These are phyloP conservation scores for Venturia pyrina DNA, from an alignment of 2,329 filamentous ascomycete species.

Conservation along the genomic window DNA sequence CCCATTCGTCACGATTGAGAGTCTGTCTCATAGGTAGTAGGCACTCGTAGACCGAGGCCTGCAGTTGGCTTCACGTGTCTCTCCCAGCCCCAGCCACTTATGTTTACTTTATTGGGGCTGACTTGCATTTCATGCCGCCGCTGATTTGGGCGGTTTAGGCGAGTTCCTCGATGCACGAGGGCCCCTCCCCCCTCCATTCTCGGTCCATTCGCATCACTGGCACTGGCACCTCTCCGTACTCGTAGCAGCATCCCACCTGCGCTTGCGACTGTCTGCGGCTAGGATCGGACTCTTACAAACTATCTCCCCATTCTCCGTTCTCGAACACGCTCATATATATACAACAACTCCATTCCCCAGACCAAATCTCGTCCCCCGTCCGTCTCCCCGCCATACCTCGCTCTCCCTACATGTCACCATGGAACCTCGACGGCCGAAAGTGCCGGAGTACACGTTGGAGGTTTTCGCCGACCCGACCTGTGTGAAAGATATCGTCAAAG, in stretches of 20 bases:
- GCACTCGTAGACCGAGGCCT: neutral
- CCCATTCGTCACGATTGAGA: neutral
- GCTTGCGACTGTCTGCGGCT: neutral
- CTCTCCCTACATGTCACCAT: conserved; percentile 10
- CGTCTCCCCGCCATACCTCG: neutral
- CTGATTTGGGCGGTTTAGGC: neutral
- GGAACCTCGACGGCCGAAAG: conserved; percentile 12
- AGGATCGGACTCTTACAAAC: neutral
- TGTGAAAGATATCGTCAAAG: conserved; percentile 88
- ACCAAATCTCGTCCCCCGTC: too few species aligned
- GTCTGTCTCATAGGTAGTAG: neutral
- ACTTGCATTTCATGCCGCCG: too few species aligned
- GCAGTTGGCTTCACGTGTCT: neutral
- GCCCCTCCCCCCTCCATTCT: neutral
- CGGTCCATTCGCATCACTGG: neutral
- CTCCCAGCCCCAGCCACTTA: neutral
- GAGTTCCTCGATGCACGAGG: neutral
- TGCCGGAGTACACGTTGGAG: conserved; percentile 82
- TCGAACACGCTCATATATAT: neutral
- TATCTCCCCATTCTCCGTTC: neutral
- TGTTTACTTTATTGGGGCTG: neutral
- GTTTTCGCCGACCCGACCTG: conserved; percentile 85
- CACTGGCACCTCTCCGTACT: neutral
- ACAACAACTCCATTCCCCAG: neutral
- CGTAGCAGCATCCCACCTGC: neutral